A percentile compares a stretch with the other conserved stretches of the same genome.
Conservation (phyloP, 176 grass and related monocot species). For the Chrysopogon serrulatus region DNA sequence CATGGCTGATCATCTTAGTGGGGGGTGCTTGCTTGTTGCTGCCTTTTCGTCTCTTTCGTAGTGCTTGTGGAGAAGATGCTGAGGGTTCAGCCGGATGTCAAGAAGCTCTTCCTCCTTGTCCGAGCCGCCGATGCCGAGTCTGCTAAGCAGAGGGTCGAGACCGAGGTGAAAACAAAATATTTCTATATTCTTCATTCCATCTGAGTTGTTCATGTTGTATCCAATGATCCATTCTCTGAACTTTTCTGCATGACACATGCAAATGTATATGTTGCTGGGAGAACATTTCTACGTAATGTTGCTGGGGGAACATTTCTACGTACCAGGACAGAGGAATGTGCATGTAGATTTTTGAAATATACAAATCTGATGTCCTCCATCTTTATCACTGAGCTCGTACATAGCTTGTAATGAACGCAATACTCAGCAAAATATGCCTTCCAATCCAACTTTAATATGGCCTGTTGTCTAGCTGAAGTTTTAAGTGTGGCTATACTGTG, state of each 20-base stretch:
- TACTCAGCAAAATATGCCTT: not conserved
- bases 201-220: not conserved
- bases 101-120: slow-evolving; percentile 20
- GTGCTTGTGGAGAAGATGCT: slow-evolving; percentile 33
- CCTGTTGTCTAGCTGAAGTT: not conserved
- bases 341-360: not conserved
- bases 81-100: slow-evolving; percentile 22
- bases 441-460: not conserved
- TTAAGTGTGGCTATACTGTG: not conserved
- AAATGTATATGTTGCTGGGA: not conserved
- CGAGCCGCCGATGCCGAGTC: not conserved
- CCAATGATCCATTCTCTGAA: not conserved
- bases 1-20: not conserved
- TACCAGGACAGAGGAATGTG: not conserved
- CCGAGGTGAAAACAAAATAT: slow-evolving; percentile 1
- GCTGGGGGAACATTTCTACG: not conserved
- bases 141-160: not conserved
- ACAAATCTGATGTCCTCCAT: not conserved
- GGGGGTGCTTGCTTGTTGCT: not conserved
- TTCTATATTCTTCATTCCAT: not conserved
- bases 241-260: not conserved
- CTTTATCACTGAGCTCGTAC: not conserved
- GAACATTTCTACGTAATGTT: not conserved
- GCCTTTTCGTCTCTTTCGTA: not conserved
- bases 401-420: not conserved